Evolutionary conservation across 2,329 filamentous ascomycete species (phyloP), one percentile per base, ranked within the genome.

Genomic region (Dryadomyces quercus-mongolicae): DNA sequence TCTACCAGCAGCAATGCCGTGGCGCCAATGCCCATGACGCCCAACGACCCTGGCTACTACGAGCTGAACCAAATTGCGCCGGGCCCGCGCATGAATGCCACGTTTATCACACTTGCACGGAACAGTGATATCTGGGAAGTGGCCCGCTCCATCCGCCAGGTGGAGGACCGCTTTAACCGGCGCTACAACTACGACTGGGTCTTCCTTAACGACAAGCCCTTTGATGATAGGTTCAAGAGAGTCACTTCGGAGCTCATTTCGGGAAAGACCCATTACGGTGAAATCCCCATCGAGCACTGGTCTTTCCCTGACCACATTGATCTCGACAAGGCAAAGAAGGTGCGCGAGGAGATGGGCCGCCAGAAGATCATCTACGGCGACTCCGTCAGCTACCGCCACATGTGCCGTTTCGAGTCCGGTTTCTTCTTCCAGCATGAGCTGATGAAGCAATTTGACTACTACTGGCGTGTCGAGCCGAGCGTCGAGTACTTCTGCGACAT

Each of bases 101-200:
- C 93, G 12, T 98, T 98, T 65, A 90, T 98, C 53, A 95, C 91
- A 21, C 80, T 98, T 57, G 93, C 93, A 53, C 85, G 93, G 64
- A 98, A 98, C 73, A 78, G 75, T 54, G 93, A 98, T 66, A 74
- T 97, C 31, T 98, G 93, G 93, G 93, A 98, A 51, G 95, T 98
- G 66, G 88, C 90, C 58, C 83, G 89, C 65, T 96, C 91, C 13
- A 98, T 98, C 66, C 88, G 93, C 55, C 88, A 95, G 66, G 84
- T 98, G 55, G 93, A 98, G 72, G 93, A 98, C 70, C 88, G 93
- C 66, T 98, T 98, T 82, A 98, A 98, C 74, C 82, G 84, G 64
- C 87, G 92, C 64, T 97, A 87, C 75, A 85, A 95, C 74, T 98
- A 98, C 72, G 92, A 97, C 68, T 98, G 94, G 94, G 92, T 98